Percentiles rank a stretch among this genome's conserved stretches.
phyloP scores from a whole-genome alignment of 331 rosid species.

The Acacia concinna region DNA sequence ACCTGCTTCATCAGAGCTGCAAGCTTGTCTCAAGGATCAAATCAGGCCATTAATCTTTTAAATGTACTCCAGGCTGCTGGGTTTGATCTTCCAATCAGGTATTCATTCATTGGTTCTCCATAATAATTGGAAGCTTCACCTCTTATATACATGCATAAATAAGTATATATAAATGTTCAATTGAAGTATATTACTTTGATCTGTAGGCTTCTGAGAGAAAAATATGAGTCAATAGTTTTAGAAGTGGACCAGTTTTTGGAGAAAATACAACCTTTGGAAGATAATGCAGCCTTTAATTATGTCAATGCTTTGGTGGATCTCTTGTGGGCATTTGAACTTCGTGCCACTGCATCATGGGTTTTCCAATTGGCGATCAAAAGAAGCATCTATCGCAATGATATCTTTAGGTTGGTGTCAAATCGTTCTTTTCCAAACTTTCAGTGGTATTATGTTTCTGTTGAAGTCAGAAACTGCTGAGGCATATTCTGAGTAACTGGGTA shows the following conservation, averaged over 20 bases:
- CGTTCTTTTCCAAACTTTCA: constrained; percentile 20
- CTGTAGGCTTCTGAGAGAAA: constrained; percentile 79
- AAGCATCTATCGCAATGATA: constrained; percentile 63
- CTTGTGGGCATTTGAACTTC: constrained; percentile 93
- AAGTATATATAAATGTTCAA: neutral
- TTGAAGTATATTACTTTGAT: constrained; percentile 34
- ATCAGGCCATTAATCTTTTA: constrained; percentile 63
- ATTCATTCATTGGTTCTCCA: constrained; percentile 14
- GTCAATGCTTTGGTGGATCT: constrained; percentile 87
- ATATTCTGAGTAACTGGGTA: neutral
- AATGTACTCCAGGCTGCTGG: constrained; percentile 62
- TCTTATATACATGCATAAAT: neutral
- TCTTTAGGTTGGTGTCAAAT: constrained; percentile 61
- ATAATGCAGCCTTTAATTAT: constrained; percentile 89
- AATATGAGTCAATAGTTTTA: constrained; percentile 57
- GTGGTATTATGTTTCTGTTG: constrained; percentile 1
- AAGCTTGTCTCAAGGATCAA: constrained; percentile 56
- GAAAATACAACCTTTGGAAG: constrained; percentile 64
- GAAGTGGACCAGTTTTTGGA: constrained; percentile 69
- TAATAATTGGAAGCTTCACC: neutral
- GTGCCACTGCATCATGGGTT: constrained; percentile 96
- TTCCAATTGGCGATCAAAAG: constrained; percentile 83
- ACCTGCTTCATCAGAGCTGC: constrained; percentile 94
- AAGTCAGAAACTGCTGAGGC: constrained; percentile 24
- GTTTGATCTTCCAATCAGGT: constrained; percentile 89